These are phyloP conservation scores for Pseudogymnoascus sp. DNA, from an alignment of 2,329 filamentous ascomycete genomes.

Conservation along the genomic window DNA sequence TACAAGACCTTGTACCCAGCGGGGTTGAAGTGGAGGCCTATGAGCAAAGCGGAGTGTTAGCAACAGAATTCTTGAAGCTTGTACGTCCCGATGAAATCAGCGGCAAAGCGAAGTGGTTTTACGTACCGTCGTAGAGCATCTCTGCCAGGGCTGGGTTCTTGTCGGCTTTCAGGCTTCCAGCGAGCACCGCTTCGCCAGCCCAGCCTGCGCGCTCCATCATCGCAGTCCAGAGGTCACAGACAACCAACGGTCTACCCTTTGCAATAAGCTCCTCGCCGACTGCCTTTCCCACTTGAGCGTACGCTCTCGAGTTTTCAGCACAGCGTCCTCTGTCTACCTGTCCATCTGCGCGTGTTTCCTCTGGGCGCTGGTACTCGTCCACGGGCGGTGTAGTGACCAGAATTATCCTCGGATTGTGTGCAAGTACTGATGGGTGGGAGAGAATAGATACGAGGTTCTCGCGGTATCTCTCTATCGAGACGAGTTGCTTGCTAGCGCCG, in stretches of 20 bases:
- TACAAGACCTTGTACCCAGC: conserved; percentile 47
- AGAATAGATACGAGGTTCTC: conserved; percentile 65
- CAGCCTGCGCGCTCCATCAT: conserved; percentile 62
- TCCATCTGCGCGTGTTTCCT: conserved; percentile 36
- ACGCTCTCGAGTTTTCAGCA: conserved; percentile 39
- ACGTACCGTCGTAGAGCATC: conserved; percentile 21
- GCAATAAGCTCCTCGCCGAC: conserved; percentile 42
- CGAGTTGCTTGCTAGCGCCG: conserved; percentile 59
- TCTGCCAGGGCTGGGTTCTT: background rate
- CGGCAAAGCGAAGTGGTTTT: background rate
- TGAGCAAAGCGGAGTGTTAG: conserved; percentile 34
- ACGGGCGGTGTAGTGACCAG: conserved; percentile 77
- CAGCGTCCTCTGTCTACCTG: conserved; percentile 36
- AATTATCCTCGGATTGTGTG: conserved; percentile 65
- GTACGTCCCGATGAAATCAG: conserved; percentile 33
- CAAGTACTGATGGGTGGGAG: conserved; percentile 58
- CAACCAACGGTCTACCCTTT: conserved; percentile 38
- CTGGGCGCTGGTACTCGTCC: conserved; percentile 58
- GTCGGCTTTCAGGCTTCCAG: background rate
- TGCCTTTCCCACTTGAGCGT: conserved; percentile 55
- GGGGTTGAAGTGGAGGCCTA: conserved; percentile 50
- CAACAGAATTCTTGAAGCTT: conserved; percentile 26
- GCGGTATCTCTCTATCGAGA: conserved; percentile 65
- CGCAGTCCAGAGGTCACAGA: conserved; percentile 72
- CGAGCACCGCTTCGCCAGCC: conserved; percentile 42